Evolutionary conservation across 2,329 filamentous ascomycete species (phyloP).

Genomic region (Aspergillus aculeatinus): DNA sequence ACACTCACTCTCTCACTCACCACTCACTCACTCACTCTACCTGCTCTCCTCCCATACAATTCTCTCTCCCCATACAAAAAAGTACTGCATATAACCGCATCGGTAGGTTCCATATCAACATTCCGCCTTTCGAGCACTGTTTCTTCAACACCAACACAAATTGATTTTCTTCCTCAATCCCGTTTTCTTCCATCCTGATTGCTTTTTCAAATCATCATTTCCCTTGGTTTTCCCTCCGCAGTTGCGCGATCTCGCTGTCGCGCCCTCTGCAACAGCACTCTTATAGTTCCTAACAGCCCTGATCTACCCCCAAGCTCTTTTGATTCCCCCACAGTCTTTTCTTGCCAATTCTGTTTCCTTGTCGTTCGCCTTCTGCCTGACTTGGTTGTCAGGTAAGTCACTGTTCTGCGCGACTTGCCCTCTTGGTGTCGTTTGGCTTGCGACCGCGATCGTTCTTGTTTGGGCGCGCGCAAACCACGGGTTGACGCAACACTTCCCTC

Average conservation of each 20-base stretch:
- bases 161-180: conserved; percentile 21
- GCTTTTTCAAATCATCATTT: conserved; percentile 15
- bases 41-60: conserved; percentile 35
- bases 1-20: conserved; percentile 30
- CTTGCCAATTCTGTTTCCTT: conserved; percentile 12
- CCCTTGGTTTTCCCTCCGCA: conserved; percentile 25
- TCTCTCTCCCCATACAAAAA: conserved; percentile 39
- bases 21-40: conserved; percentile 29
- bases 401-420: conserved; percentile 19
- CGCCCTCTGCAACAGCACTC: conserved; percentile 20
- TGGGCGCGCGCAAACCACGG: conserved; percentile 20
- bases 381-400: conserved; percentile 18
- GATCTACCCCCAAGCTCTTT: conserved; percentile 11
- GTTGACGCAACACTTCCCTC: conserved; percentile 12
- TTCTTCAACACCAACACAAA: conserved; percentile 30
- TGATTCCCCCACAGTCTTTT: conserved; percentile 14
- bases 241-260: conserved; percentile 25
- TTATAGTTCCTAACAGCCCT: conserved; percentile 21
- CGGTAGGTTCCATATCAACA: conserved; percentile 38
- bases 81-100: conserved; percentile 38
- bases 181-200: conserved; percentile 12
- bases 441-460: conserved; percentile 23
- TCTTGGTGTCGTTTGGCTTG: conserved; percentile 22
- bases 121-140: conserved; percentile 21
- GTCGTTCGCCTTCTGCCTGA: conserved; percentile 13